These are phyloP conservation scores for Beauveria sp. DNA, from an alignment of 2,329 filamentous ascomycete species.

Conservation along the genomic window DNA sequence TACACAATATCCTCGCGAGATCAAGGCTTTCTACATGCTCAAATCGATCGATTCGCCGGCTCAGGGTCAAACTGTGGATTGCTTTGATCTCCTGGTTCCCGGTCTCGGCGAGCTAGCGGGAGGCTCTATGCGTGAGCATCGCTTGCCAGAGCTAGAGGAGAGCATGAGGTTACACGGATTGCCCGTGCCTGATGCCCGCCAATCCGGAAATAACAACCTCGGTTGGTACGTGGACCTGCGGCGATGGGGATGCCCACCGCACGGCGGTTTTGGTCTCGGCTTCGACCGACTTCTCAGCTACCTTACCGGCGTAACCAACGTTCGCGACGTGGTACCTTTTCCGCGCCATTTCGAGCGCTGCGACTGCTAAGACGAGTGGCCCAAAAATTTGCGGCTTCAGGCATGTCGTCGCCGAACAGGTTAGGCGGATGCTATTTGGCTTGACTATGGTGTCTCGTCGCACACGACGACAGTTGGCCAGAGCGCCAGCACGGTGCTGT, in stretches of 20 bases:
- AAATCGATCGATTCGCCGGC: slow-evolving; percentile 24
- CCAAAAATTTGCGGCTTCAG: background rate
- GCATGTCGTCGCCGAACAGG: background rate
- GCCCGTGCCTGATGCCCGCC: slow-evolving; percentile 25
- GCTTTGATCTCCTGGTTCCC: slow-evolving; percentile 84
- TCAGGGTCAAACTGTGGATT: slow-evolving; percentile 60
- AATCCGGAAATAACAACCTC: slow-evolving; percentile 30
- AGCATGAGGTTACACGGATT: slow-evolving; percentile 67
- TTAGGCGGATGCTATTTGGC: background rate
- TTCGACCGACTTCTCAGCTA: slow-evolving; percentile 85
- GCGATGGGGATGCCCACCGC: slow-evolving; percentile 83
- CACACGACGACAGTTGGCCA: background rate
- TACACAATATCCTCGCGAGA: slow-evolving; percentile 78
- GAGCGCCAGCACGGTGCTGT: background rate
- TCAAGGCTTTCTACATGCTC: slow-evolving; percentile 80
- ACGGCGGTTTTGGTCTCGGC: slow-evolving; percentile 84
- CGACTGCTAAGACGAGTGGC: slow-evolving; percentile 38
- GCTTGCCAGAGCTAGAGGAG: slow-evolving; percentile 55
- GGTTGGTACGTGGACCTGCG: slow-evolving; percentile 87
- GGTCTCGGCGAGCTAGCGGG: slow-evolving; percentile 82
- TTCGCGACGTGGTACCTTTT: slow-evolving; percentile 81
- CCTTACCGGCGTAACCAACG: slow-evolving; percentile 70
- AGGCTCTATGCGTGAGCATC: slow-evolving; percentile 83
- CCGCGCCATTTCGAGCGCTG: slow-evolving; percentile 64
- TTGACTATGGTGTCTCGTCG: background rate